phyloP scores from a whole-genome alignment of 805 yeast species.

The Lachancea waltii region DNA sequence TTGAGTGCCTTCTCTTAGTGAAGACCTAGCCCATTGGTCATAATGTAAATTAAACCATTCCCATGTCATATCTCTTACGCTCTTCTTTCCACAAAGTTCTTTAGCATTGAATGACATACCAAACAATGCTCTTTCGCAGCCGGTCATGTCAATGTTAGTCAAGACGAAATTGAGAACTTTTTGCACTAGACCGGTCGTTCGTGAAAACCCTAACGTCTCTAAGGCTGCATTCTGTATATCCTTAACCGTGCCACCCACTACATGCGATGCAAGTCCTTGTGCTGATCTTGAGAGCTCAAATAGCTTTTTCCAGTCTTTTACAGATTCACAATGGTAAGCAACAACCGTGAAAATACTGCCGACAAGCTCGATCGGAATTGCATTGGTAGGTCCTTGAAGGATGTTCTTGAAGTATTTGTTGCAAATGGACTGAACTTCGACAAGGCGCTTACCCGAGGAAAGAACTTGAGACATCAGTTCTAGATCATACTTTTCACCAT shows the following conservation, averaged over 20 bases:
- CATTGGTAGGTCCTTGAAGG: conserved; percentile 45
- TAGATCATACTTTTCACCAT: conserved; percentile 34
- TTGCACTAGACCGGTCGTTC: conserved; percentile 39
- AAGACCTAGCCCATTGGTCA: conserved; percentile 45
- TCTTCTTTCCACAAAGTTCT: conserved; percentile 8
- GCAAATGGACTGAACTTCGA: conserved; percentile 29
- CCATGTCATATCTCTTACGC: conserved; percentile 38
- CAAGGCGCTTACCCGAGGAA: conserved; percentile 15
- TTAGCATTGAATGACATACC: conserved; percentile 42
- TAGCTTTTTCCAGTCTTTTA: conserved; percentile 54
- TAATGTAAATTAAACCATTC: conserved; percentile 52
- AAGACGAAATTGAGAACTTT: conserved; percentile 52
- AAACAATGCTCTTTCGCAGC: conserved; percentile 51
- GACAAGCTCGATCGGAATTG: conserved; percentile 48
- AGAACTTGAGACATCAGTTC: conserved; percentile 26
- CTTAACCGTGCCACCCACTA: conserved; percentile 13
- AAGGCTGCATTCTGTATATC: conserved; percentile 49
- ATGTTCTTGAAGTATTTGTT: conserved; percentile 42
- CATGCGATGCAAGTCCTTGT: conserved; percentile 36
- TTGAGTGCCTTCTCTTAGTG: conserved; percentile 41
- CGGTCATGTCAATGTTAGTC: conserved; percentile 48
- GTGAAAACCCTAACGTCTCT: conserved; percentile 46
- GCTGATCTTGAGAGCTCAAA: conserved; percentile 47
- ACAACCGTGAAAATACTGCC: conserved; percentile 39
- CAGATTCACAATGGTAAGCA: conserved; percentile 34